Percentiles rank a stretch among this genome's conserved stretches.
phyloP scores from a whole-genome alignment of 2,329 filamentous ascomycete genomes.

The Cladosporium sp. region DNA sequence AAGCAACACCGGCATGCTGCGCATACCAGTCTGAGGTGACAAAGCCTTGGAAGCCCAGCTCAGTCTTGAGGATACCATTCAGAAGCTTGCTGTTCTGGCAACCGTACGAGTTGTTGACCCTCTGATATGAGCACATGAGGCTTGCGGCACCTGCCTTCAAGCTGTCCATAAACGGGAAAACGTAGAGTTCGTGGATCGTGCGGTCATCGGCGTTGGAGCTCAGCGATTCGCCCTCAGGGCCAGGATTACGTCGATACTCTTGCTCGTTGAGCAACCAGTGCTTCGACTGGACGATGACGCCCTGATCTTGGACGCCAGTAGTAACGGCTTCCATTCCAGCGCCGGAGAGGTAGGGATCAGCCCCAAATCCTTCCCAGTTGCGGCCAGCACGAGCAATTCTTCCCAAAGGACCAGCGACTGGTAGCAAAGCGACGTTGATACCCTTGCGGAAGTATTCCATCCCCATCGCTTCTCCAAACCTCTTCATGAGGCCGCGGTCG shows the following conservation, averaged over 20 bases:
- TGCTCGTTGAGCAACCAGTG: conserved; percentile 10
- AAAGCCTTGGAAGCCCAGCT: conserved; percentile 64
- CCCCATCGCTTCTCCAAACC: conserved; percentile 31
- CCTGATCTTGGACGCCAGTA: conserved; percentile 41
- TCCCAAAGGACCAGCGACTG: conserved; percentile 33
- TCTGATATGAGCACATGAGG: conserved; percentile 27
- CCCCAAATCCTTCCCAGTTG: conserved; percentile 55
- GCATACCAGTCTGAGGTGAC: conserved; percentile 61
- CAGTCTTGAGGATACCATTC: conserved; percentile 64
- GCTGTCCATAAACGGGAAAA: conserved; percentile 20
- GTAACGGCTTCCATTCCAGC: conserved; percentile 44
- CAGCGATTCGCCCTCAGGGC: conserved; percentile 14
- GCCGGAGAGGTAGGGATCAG: conserved; percentile 57
- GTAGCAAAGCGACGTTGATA: conserved; percentile 54
- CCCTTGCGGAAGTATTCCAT: conserved; percentile 20
- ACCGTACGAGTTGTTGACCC: conserved; percentile 60
- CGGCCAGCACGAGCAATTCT: conserved; percentile 11
- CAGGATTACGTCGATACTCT: conserved; percentile 4
- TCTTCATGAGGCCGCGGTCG: conserved; percentile 59
- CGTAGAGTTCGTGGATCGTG: conserved; percentile 23
- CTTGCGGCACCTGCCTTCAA: conserved; percentile 16
- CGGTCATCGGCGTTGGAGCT: conserved; percentile 25
- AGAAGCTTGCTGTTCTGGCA: conserved; percentile 58
- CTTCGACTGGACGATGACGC: conserved; percentile 26
- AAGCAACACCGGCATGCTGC: conserved; percentile 53